A percentile compares a stretch with the other conserved stretches of the same genome.
phyloP scores from a whole-genome alignment of 164 flowering plant genomes.

The Pachysandra terminalis region DNA sequence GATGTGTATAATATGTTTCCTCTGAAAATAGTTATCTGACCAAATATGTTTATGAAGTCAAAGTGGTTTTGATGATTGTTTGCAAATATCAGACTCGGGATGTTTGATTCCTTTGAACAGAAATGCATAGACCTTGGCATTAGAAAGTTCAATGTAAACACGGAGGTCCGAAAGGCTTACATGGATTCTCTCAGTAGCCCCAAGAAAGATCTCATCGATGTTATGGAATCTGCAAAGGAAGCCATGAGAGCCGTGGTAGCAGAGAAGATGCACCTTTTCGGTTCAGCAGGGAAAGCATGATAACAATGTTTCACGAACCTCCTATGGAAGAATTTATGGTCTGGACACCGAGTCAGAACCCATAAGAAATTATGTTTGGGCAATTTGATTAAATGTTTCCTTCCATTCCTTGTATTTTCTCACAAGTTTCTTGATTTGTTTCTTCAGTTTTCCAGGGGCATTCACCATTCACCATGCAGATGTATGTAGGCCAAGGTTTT shows the following conservation, averaged over 20 bases:
- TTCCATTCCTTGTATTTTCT: background rate
- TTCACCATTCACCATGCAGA: background rate
- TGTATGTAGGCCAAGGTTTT: no score
- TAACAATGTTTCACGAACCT: background rate
- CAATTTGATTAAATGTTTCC: background rate
- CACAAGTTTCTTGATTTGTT: background rate
- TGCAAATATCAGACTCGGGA: no score
- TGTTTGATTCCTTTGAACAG: constrained; percentile 34
- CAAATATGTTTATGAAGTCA: no score
- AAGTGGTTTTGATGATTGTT: no score
- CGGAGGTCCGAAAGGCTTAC: constrained; percentile 93
- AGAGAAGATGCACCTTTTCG: constrained; percentile 93
- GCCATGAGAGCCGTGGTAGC: constrained; percentile 94
- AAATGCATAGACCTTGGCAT: constrained; percentile 79
- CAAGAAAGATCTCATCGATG: constrained; percentile 73
- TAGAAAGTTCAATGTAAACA: constrained; percentile 93
- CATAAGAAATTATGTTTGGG: background rate
- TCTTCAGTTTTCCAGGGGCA: background rate
- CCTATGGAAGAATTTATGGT: background rate
- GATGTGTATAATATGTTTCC: background rate
- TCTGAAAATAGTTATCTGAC: background rate
- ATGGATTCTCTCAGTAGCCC: constrained; percentile 64
- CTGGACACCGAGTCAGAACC: background rate
- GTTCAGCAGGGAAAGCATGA: constrained; percentile 88
- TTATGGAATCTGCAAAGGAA: constrained; percentile 76